These are phyloP conservation scores for Cucurbita pepo DNA, from an alignment of 306 rosid genomes.

Conservation along the genomic window DNA sequence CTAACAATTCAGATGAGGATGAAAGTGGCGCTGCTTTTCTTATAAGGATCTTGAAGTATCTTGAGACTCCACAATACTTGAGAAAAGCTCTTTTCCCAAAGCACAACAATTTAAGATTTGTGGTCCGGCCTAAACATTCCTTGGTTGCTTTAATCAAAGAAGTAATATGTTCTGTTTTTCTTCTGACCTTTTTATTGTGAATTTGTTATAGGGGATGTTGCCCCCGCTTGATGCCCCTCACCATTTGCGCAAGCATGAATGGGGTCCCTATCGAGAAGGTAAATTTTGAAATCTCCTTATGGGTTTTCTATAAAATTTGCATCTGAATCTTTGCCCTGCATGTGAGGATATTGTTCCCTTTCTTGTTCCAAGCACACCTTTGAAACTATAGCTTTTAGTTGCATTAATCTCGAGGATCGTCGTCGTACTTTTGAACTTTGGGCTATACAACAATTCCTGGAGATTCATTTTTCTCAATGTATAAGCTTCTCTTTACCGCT, in stretches of 20 bases:
- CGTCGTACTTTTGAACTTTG: neutral
- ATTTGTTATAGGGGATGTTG: constrained; percentile 58
- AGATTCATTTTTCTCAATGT: neutral
- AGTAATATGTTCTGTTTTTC: neutral
- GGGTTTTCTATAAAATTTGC: neutral
- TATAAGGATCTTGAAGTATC: constrained; percentile 59
- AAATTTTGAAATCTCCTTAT: neutral
- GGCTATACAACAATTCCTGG: neutral
- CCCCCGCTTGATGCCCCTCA: constrained; percentile 99
- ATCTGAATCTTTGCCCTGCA: neutral
- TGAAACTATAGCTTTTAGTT: neutral
- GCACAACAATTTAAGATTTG: constrained; percentile 76
- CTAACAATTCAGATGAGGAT: constrained; percentile 35
- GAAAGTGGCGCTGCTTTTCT: constrained; percentile 75
- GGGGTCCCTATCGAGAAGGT: constrained; percentile 91
- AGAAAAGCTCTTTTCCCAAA: constrained; percentile 79
- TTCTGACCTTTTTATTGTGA: constrained; percentile 6
- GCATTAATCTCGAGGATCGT: neutral
- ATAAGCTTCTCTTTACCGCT: neutral
- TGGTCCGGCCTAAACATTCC: constrained; percentile 28
- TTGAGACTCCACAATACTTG: constrained; percentile 93
- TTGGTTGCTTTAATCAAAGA: constrained; percentile 4
- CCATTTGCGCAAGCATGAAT: constrained; percentile 90
- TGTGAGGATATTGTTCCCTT: neutral
- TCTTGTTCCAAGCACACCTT: neutral